Conservation (phyloP, 805 yeast species). For the Maudiozyma turicensis region DNA sequence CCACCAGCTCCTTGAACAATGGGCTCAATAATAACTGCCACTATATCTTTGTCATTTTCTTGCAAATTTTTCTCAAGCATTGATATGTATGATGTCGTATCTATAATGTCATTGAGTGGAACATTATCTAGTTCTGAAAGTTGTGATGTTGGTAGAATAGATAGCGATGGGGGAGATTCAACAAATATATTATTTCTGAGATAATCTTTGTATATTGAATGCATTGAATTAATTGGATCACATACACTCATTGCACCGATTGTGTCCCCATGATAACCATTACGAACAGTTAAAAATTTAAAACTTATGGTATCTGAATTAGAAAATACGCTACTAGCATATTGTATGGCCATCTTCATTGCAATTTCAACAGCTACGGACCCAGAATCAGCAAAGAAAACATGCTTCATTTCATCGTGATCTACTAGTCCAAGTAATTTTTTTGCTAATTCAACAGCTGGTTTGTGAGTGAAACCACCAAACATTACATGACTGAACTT, state of each 20-base stretch:
- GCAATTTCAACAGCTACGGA: slow-evolving; percentile 33
- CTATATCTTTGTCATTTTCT: slow-evolving; percentile 26
- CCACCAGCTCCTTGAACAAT: slow-evolving; percentile 35
- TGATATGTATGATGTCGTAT: slow-evolving; percentile 12
- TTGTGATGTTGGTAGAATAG: neutral
- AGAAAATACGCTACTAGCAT: slow-evolving; percentile 16
- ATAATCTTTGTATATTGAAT: slow-evolving; percentile 24
- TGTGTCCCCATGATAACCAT: slow-evolving; percentile 34
- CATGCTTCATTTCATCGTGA: slow-evolving; percentile 10
- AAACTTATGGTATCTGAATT: slow-evolving; percentile 15
- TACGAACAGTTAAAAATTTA: slow-evolving; percentile 26
- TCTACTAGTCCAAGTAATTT: slow-evolving; percentile 28
- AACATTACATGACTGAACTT: slow-evolving; percentile 26
- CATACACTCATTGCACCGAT: slow-evolving; percentile 34
- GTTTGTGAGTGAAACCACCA: slow-evolving; percentile 26
- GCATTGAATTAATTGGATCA: slow-evolving; percentile 28
- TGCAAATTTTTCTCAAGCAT: slow-evolving; percentile 23
- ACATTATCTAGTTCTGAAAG: neutral
- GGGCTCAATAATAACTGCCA: slow-evolving; percentile 31
- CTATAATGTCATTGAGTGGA: neutral
- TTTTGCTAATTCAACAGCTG: slow-evolving; percentile 22
- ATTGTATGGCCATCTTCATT: slow-evolving; percentile 30
- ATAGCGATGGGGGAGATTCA: slow-evolving; percentile 16
- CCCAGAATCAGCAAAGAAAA: slow-evolving; percentile 23
- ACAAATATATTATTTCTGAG: slow-evolving; percentile 24